These are phyloP conservation scores for Mollisia scopiformis DNA, from an alignment of 2,329 filamentous ascomycete species.

Conservation along the genomic window DNA sequence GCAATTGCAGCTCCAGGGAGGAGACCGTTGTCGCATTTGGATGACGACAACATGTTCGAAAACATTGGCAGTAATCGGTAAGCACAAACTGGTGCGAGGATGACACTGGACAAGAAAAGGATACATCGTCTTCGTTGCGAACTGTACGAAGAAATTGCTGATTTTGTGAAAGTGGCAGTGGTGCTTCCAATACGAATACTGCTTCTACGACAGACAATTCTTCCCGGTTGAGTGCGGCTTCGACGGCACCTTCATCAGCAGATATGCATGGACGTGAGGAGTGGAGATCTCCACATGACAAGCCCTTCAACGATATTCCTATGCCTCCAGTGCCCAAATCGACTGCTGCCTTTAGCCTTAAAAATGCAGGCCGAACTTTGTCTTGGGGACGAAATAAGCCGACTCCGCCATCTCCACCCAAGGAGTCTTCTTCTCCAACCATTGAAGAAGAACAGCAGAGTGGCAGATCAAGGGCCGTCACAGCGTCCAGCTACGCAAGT, in stretches of 20 bases:
- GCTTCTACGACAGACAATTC: slow-evolving; percentile 39
- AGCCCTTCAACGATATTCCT: slow-evolving; percentile 33
- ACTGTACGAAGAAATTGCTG: slow-evolving; percentile 10
- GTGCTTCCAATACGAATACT: slow-evolving; percentile 39
- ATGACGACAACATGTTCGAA: slow-evolving; percentile 39
- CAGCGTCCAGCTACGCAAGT: slow-evolving; percentile 38
- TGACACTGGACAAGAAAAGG: not conserved
- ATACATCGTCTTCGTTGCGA: not conserved
- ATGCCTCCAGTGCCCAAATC: slow-evolving; percentile 35
- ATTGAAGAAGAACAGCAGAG: slow-evolving; percentile 24
- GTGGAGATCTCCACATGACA: slow-evolving; percentile 35
- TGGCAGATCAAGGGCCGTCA: slow-evolving; percentile 33
- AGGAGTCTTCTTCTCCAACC: slow-evolving; percentile 26
- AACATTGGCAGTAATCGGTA: slow-evolving; percentile 38
- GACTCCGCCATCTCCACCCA: slow-evolving; percentile 24
- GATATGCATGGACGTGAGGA: slow-evolving; percentile 33
- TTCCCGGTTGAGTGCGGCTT: slow-evolving; percentile 38
- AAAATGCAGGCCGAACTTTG: slow-evolving; percentile 36
- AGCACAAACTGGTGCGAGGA: slow-evolving; percentile 16
- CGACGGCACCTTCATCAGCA: slow-evolving; percentile 38
- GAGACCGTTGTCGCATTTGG: slow-evolving; percentile 29
- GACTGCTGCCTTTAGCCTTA: slow-evolving; percentile 34
- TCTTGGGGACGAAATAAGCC: slow-evolving; percentile 38
- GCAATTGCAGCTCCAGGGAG: slow-evolving; percentile 17
- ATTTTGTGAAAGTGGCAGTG: slow-evolving; percentile 37